These are phyloP conservation scores for Oehlia diaphana DNA, from an alignment of 192 early-diverging fungal species.

Conservation along the genomic window DNA sequence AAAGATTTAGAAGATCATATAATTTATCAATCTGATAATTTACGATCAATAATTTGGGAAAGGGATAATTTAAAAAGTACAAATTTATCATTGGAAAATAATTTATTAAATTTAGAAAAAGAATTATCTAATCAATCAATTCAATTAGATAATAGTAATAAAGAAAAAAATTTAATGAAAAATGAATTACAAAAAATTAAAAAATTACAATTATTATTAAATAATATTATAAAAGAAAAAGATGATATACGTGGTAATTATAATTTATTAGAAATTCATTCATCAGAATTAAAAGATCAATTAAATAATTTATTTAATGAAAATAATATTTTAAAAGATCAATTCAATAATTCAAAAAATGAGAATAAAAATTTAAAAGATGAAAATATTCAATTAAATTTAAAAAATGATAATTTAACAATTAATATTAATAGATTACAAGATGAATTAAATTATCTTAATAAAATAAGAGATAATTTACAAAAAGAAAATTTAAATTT, in stretches of 20 bases:
- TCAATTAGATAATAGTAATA: neutral
- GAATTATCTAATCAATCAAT: neutral
- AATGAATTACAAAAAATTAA: neutral
- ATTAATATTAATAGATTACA: neutral
- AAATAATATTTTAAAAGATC: neutral
- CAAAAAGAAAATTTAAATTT: neutral
- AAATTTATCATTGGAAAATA: constrained; percentile 3
- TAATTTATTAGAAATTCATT: constrained; percentile 19
- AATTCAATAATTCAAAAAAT: neutral
- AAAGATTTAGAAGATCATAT: constrained; percentile 14
- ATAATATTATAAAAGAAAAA: neutral
- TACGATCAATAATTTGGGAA: constrained; percentile 14
- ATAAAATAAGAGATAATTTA: neutral
- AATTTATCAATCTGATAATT: constrained; percentile 17
- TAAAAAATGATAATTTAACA: neutral
- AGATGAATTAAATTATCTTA: constrained; percentile 12
- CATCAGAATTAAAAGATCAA: neutral
- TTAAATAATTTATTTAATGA: neutral
- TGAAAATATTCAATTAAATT: neutral
- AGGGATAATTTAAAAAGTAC: constrained; percentile 14
- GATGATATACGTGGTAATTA: constrained; percentile 15
- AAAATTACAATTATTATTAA: neutral
- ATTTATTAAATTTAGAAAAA: neutral
- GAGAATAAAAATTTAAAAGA: constrained; percentile 17
- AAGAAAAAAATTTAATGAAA: constrained; percentile 7